These are phyloP conservation scores for Sporothrix protearum DNA, from an alignment of 2,329 filamentous ascomycete species.

Conservation along the genomic window DNA sequence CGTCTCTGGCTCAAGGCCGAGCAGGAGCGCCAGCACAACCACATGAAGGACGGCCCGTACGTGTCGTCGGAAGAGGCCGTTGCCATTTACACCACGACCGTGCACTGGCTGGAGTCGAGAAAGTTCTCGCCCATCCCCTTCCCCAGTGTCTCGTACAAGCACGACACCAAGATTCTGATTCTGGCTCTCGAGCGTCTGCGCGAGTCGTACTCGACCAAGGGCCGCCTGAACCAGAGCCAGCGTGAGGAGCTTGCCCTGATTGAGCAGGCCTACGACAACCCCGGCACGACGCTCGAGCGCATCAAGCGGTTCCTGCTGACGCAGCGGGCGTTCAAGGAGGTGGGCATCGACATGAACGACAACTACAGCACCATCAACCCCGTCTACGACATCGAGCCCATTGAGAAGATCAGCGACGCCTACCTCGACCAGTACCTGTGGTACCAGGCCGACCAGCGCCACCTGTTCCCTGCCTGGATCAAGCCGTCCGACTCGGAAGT, in stretches of 20 bases:
- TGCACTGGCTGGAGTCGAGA: conserved; percentile 96
- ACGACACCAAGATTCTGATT: conserved; percentile 98
- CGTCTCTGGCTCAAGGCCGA: conserved; percentile 96
- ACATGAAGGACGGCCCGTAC: conserved; percentile 98
- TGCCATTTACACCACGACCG: conserved; percentile 96
- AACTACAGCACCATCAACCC: conserved; percentile 99
- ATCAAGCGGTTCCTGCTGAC: conserved; percentile 98
- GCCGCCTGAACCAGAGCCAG: conserved; percentile 92
- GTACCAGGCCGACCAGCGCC: conserved; percentile 97
- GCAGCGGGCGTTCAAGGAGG: conserved; percentile 97
- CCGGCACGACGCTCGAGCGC: conserved; percentile 88
- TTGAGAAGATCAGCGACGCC: conserved; percentile 98
- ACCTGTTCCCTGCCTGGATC: conserved; percentile 97
- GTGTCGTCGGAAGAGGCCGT: conserved; percentile 98
- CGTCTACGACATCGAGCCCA: conserved; percentile 97
- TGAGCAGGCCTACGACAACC: conserved; percentile 96
- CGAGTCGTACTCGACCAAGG: conserved; percentile 97
- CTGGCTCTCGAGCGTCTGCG: conserved; percentile 87
- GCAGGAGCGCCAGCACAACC: conserved; percentile 97
- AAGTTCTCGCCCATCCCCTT: conserved; percentile 99
- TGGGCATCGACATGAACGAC: conserved; percentile 99
- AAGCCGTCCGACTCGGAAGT: conserved; percentile 98
- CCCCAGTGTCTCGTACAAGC: conserved; percentile 98
- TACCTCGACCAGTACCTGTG: conserved; percentile 98
- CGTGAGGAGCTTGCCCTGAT: conserved; percentile 95